Percentiles rank a stretch among this genome's conserved stretches.
phyloP scores from a whole-genome alignment of 306 rosid genomes.

The Quercus rubra region DNA sequence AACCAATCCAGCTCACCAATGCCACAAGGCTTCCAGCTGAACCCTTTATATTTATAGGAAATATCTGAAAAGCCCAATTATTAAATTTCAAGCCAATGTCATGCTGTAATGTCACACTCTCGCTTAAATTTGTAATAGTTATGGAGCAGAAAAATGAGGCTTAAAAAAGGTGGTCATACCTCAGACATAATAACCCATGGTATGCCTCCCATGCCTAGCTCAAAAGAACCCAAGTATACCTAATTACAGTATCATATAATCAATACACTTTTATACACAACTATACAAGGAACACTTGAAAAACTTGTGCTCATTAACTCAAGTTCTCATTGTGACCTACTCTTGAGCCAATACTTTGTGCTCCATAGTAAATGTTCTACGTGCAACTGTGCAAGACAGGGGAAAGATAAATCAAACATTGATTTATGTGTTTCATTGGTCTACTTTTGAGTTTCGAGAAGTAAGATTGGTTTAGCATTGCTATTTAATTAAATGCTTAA shows the following conservation, averaged over 20 bases:
- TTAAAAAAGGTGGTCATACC: background rate
- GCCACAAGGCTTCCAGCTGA: background rate
- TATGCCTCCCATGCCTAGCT: conserved; percentile 2
- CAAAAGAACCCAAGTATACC: background rate
- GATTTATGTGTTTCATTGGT: too few species aligned
- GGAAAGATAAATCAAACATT: background rate
- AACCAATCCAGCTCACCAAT: background rate
- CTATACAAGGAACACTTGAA: background rate
- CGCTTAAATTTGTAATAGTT: background rate
- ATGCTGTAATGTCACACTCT: background rate
- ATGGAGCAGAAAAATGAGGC: background rate
- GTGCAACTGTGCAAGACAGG: background rate
- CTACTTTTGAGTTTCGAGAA: too few species aligned
- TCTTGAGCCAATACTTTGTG: background rate
- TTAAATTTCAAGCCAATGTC: background rate
- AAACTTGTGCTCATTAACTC: background rate
- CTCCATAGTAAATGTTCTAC: background rate
- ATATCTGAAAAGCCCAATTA: background rate
- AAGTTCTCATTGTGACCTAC: background rate
- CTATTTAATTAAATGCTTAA: too few species aligned
- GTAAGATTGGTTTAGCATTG: too few species aligned
- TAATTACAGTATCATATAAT: background rate
- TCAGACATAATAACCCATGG: conserved; percentile 12
- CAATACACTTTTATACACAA: background rate
- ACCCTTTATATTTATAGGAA: conserved; percentile 1